Conservation (phyloP, 495 filamentous ascomycete species). For the Penicillium angulare region DNA sequence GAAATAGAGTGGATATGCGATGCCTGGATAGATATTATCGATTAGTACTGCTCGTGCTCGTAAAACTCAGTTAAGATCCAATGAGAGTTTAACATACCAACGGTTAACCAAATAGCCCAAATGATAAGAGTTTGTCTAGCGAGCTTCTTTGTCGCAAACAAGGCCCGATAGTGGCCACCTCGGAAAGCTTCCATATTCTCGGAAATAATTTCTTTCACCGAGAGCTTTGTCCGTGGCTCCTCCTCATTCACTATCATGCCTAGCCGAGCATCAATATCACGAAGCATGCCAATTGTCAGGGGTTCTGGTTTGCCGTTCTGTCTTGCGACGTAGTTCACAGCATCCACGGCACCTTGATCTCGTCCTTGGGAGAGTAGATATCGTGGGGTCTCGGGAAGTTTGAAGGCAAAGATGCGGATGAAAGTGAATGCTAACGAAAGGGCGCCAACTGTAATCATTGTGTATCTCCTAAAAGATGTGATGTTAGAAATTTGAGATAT, state of each 20-base stretch:
- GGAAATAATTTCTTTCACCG: constrained; percentile 21
- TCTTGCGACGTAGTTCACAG: constrained; percentile 29
- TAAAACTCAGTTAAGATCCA: too few relatives aligned
- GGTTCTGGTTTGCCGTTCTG: constrained; percentile 29
- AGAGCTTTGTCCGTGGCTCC: constrained; percentile 3
- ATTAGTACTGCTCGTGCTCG: not conserved
- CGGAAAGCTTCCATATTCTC: constrained; percentile 32
- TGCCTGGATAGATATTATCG: constrained; percentile 20
- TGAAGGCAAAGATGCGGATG: constrained; percentile 32
- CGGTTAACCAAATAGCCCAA: constrained; percentile 31
- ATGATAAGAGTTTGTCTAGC: constrained; percentile 22
- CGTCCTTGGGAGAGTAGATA: constrained; percentile 32
- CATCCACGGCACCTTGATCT: constrained; percentile 31
- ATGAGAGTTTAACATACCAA: constrained; percentile 14
- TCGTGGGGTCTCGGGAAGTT: constrained; percentile 30
- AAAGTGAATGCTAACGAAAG: constrained; percentile 29
- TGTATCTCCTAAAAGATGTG: constrained; percentile 26
- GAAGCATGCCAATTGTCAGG: constrained; percentile 30
- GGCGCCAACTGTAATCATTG: constrained; percentile 28
- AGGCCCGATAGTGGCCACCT: constrained; percentile 22
- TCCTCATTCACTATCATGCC: constrained; percentile 1
- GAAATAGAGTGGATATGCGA: constrained; percentile 36
- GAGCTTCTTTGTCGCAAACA: constrained; percentile 27
- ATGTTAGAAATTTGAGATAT: not conserved
- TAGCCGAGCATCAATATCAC: constrained; percentile 26